Base-by-base conservation (phyloP, 345 rosid species). In the Populus alba region DNA sequence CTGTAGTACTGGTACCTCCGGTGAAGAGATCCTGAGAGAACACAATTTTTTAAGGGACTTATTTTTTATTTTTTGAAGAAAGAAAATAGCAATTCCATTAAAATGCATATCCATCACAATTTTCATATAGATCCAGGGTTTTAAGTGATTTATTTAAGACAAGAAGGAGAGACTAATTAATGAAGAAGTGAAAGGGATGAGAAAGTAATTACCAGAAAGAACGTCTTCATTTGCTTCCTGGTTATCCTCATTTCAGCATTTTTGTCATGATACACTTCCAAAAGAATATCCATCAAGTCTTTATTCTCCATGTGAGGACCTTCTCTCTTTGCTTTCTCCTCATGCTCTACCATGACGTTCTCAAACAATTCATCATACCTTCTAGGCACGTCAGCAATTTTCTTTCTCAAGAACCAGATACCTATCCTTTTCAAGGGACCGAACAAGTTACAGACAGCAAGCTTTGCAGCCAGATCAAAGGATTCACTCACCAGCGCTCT, bases 241-340 rank as follows among this genome's bases (percentile, higher is more conserved):
- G 80, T 69, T 53, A 88, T 82, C 82, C 73, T 83, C 12, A 83
- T 77, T 39, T 87, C 86, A 1, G 87, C 84, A 1, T 82, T 77
- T 20, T 84, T 69, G 71, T 86, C 85, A 20, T 80, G 72, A 81
- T 49, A 77, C 53, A 81, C 87, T 61, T 78, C 74, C 81, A 87
- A 70, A 20, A 88, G 82, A 78, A 80, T 59, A 87, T 88, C 89
- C 85, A 88, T 77, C 81, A 87, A 77, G 81, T 88, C 89, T 57
- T 66, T 82, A 13, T 83, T 75, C 66, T 86, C 85, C 8, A 29
- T 31, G 22, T 18, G 17, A 13, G 5, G 8, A 6, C 31, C 47
- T 10, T 38, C 77, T 39, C 20, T 68, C 18, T 27, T 68, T 22
- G 59, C 72, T 15, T 59, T 79, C 8, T 68, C 78, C 41, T 79